phyloP scores from a whole-genome alignment of 2,329 filamentous ascomycete species.

The Talaromyces sp. region DNA sequence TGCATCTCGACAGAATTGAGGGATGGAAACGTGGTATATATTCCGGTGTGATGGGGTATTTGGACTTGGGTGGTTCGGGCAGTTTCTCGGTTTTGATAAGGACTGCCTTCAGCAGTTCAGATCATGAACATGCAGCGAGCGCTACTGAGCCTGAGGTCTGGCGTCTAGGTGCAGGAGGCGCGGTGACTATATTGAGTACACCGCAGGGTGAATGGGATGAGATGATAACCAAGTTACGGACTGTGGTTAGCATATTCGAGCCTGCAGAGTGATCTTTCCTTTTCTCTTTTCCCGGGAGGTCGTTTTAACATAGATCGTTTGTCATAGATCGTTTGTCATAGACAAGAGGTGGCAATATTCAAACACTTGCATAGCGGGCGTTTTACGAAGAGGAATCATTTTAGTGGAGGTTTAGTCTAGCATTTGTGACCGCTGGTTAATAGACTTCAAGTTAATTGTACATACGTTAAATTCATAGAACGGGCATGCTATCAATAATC shows the following conservation, averaged over 20 bases:
- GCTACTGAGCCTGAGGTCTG: constrained; percentile 46
- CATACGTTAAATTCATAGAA: background rate
- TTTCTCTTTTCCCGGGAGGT: background rate
- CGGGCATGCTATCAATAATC: background rate
- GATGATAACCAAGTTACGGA: constrained; percentile 70
- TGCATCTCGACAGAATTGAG: constrained; percentile 70
- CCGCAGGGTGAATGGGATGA: constrained; percentile 79
- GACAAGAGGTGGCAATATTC: background rate
- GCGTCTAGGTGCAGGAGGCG: constrained; percentile 84
- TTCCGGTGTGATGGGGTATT: constrained; percentile 82
- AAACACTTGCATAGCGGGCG: constrained; percentile 6
- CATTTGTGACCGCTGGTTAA: background rate
- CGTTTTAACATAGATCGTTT: background rate
- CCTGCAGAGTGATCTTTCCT: background rate
- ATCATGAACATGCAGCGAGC: constrained; percentile 19
- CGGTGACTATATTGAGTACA: constrained; percentile 79
- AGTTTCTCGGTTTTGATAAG: constrained; percentile 92
- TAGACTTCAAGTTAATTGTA: background rate
- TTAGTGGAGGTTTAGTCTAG: background rate
- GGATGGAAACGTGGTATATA: constrained; percentile 64
- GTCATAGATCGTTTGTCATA: no score
- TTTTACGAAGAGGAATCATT: background rate
- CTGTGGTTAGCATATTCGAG: constrained; percentile 40
- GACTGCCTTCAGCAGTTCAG: constrained; percentile 58
- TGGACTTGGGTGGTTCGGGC: constrained; percentile 76